These are phyloP conservation scores for Drechslera avenae DNA, from an alignment of 2,329 filamentous ascomycete species.

Conservation along the genomic window DNA sequence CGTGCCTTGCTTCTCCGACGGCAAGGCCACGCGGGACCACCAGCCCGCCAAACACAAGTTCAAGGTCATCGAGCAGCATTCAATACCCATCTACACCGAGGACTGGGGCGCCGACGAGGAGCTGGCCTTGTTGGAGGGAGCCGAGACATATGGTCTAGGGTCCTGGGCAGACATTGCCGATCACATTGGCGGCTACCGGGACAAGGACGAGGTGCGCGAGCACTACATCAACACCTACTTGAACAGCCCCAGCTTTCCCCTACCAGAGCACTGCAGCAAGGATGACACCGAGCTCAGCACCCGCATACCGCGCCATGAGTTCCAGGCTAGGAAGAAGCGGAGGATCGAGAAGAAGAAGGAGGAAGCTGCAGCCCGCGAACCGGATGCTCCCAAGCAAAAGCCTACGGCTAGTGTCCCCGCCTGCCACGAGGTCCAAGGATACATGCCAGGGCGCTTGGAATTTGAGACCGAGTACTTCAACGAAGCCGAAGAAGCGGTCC, in stretches of 20 bases:
- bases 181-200: conserved; percentile 93
- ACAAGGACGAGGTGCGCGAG: conserved; percentile 93
- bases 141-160: conserved; percentile 92
- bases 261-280: conserved; percentile 85
- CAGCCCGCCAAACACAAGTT: conserved; percentile 85
- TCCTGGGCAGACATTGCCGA: conserved; percentile 98
- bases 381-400: conserved; percentile 89
- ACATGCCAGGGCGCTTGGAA: conserved; percentile 96
- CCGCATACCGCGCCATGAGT: conserved; percentile 84
- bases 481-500: conserved; percentile 96
- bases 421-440: conserved; percentile 97
- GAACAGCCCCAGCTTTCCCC: conserved; percentile 79
- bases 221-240: conserved; percentile 92
- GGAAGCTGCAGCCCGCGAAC: conserved; percentile 79
- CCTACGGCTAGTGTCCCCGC: conserved; percentile 93
- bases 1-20: conserved; percentile 89
- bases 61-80: conserved; percentile 97
- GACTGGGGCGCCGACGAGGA: conserved; percentile 99
- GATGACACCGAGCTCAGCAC: conserved; percentile 78
- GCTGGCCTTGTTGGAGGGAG: conserved; percentile 87
- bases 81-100: conserved; percentile 90
- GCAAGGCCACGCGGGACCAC: conserved; percentile 79
- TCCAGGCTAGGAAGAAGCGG: conserved; percentile 89
- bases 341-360: conserved; percentile 92
- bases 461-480: conserved; percentile 98